These are phyloP conservation scores for Sarocladium kiliense DNA, from an alignment of 2,329 filamentous ascomycete species.

Conservation along the genomic window DNA sequence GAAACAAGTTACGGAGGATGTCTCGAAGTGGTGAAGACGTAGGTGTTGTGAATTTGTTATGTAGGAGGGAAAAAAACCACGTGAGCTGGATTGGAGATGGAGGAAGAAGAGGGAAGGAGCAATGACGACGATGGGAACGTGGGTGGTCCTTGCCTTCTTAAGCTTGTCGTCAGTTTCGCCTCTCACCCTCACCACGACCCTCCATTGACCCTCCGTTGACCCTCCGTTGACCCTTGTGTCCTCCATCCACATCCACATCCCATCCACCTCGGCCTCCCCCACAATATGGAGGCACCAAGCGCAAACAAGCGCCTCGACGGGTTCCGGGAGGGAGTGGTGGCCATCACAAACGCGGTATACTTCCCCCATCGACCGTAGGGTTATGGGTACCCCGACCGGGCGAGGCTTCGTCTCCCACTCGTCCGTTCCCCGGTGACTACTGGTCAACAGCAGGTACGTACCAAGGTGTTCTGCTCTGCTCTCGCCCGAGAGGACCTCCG, in stretches of 20 bases:
- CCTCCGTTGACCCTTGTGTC: background rate
- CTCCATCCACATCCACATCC: background rate
- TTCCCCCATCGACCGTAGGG: too few relatives aligned
- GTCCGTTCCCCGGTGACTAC: too few relatives aligned
- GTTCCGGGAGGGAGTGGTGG: too few relatives aligned
- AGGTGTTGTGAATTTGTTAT: constrained; percentile 19
- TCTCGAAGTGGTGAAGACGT: background rate
- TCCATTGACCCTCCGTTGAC: background rate
- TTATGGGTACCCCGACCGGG: too few relatives aligned
- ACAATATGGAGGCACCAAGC: background rate
- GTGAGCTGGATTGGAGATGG: constrained; percentile 10
- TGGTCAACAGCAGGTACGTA: too few relatives aligned
- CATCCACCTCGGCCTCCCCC: background rate
- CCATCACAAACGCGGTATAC: too few relatives aligned
- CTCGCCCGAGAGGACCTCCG: too few relatives aligned
- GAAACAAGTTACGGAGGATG: background rate
- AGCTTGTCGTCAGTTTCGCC: constrained; percentile 15
- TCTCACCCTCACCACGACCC: background rate
- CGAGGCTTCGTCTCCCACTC: too few relatives aligned
- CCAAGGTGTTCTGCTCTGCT: too few relatives aligned
- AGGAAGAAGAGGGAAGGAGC: constrained; percentile 15
- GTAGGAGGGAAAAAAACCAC: constrained; percentile 13
- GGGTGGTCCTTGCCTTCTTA: constrained; percentile 8
- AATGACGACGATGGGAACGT: constrained; percentile 16
- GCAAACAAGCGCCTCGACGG: constrained; percentile 1